Evolutionary conservation across 1,284 basidiomycete species (phyloP), one percentile per base, ranked within the genome.

Genomic region (Chalciporus sp.): DNA sequence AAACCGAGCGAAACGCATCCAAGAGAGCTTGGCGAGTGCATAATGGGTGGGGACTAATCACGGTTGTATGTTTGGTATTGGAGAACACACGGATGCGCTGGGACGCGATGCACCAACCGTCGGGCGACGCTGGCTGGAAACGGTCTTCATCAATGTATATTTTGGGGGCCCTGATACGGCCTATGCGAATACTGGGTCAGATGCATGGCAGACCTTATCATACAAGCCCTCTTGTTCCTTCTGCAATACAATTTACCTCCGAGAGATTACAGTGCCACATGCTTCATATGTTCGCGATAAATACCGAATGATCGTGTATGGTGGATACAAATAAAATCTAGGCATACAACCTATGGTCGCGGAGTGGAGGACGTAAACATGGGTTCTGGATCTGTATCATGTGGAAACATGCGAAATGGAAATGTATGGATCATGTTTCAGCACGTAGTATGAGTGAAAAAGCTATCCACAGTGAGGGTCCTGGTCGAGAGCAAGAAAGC

Each of bases 321-420:
- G 49, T 49, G 44, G 45, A 63, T 65, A 64, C 60, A 40, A 55
- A 49, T 35, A 37, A 11, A 52, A 60, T 40, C 47, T 52, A 66
- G 43, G 51, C 58, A 56, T 64, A 67, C 62, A 67, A 55, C 62
- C 52, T 49, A 39, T 6, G 42, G 43, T 53, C 51, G 35, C 53
- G 51, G n/a, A 16, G 39, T 35, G 49, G 51, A 42, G 45, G 45
- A 62, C 58, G 56, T 59, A 61, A 49, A 64, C 56, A 56, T 46
- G 51, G 49, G 10, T 23, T 17, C 35, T 52, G 46, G 43, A 52
- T 23, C 51, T 59, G 55, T 49, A 46, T 55, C 56, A 58, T 53
- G 52, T 53, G 44, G 45, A 42, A 53, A 52, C 51, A 52, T 55
- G 54, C 42, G 52, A 27, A 40, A 42, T 11, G 11, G 28, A 23